Evolutionary conservation across 2,329 filamentous ascomycete genomes (phyloP), one percentile per base, ranked within the genome.

Genomic region (Samsoniella hepiali): DNA sequence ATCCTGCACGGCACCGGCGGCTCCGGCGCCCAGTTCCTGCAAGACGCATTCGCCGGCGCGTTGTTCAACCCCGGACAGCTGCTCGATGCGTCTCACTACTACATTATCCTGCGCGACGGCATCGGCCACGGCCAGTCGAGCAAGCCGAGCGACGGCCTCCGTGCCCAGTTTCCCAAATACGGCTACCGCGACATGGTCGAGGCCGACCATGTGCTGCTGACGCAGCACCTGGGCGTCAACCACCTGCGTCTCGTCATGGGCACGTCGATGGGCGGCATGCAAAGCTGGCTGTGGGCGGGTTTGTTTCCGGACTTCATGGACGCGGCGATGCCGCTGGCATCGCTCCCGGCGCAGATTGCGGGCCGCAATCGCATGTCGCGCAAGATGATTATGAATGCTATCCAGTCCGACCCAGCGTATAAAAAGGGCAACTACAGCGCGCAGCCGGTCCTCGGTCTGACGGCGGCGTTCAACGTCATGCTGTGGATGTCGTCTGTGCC

Each of bases 71-170:
- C 59, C 1, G 67, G 69, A 5, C 70, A 72, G 58, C 65, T 56
- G 22, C 69, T 72, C 22, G 68, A 69, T 50, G 65, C 68, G 11
- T 53, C 42, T 8, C 61, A 58, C 29, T 67, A 69, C 63, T 71
- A 69, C 64, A 64, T 71, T 60, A 64, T 72, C 44, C 38, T 71
- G 6, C 69, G 68, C n/a, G 69, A 71, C 61, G 69, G 67, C 47
- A 69, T 70, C 53, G 69, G 69, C 32, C 69, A 70, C 59, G 70
- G 69, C 32, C 60, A 64, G 15, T 70, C 70, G 17, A 71, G 69
- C 66, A 71, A 71, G 65, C 69, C 69, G 3, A 70, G 68, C 65
- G 65, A 64, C 51, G 67, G 67, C 22, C 66, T 68, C 31, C 62
- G 50, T n/a, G 65, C 53, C 8, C 44, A 49, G 9, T 70, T 70